These are phyloP conservation scores for Penicillium paradoxum DNA, from an alignment of 495 filamentous ascomycete species.

Conservation along the genomic window DNA sequence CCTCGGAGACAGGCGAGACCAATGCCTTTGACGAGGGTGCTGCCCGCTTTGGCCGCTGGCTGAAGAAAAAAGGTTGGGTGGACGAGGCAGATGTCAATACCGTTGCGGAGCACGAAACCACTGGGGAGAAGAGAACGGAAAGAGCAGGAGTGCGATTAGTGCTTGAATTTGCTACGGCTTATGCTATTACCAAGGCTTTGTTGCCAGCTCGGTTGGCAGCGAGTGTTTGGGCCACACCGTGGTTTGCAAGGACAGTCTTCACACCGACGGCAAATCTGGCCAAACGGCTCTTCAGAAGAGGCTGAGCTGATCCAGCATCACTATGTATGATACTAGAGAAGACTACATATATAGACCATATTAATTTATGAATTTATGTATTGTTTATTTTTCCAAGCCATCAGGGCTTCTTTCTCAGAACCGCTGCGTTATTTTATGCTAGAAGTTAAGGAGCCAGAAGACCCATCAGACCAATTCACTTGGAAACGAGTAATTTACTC, in stretches of 20 bases:
- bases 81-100: conserved; percentile 38
- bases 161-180: conserved; percentile 76
- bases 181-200: conserved; percentile 79
- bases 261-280: conserved; percentile 38
- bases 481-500: conserved; percentile 54
- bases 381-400: conserved; percentile 29
- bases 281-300: conserved; percentile 36
- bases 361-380: conserved; percentile 21
- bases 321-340: not conserved
- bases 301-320: conserved; percentile 9
- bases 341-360: conserved; percentile 11
- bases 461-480: conserved; percentile 15
- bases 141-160: conserved; percentile 48
- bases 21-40: conserved; percentile 47
- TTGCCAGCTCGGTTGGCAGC: conserved; percentile 67
- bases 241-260: conserved; percentile 74
- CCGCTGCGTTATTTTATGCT: conserved; percentile 19
- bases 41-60: conserved; percentile 53
- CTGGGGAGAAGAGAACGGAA: conserved; percentile 10
- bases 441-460: conserved; percentile 11
- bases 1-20: conserved; percentile 44
- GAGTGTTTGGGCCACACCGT: conserved; percentile 87
- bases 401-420: conserved; percentile 18
- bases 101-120: conserved; percentile 20
- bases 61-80: conserved; percentile 59